These are phyloP conservation scores for Nicotiana paniculata DNA, from an alignment of 257 asterid species.

Conservation along the genomic window DNA sequence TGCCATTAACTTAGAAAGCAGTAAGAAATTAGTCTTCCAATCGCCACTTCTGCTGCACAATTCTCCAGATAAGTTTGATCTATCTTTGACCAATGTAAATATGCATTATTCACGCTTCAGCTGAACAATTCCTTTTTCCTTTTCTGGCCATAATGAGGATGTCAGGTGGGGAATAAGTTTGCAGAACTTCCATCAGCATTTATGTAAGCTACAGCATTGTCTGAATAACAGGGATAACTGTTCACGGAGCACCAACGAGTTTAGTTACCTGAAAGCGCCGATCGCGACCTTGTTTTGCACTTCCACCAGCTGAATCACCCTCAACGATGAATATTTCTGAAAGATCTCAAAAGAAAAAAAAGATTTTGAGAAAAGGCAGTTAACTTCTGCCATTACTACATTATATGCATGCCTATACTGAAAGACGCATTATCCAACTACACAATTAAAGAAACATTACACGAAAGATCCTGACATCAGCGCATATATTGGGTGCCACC, in stretches of 20 bases:
- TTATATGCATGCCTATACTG: not conserved
- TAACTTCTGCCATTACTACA: not conserved
- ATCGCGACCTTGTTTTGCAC: conserved; percentile 99
- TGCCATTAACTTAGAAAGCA: not conserved
- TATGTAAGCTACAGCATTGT: not conserved
- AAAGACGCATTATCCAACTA: not conserved
- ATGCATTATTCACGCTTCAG: not conserved
- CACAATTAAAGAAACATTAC: not conserved
- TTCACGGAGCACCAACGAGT: not conserved
- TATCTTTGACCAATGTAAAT: not conserved
- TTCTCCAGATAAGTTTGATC: not conserved
- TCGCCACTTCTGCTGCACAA: not conserved
- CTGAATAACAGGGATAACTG: not conserved
- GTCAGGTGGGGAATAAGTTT: not conserved
- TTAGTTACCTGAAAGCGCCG: conserved; percentile 87
- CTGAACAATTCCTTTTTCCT: not conserved
- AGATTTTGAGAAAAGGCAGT: not conserved
- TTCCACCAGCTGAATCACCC: conserved; percentile 99
- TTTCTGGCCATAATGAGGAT: not conserved
- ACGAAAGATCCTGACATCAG: not conserved
- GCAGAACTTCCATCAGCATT: not conserved
- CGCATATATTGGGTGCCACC: not conserved
- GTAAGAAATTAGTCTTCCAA: not conserved
- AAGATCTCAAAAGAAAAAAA: not conserved
- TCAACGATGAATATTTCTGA: conserved; percentile 97